Percentiles rank a stretch among this genome's conserved stretches.
phyloP scores from a whole-genome alignment of 164 flowering plant genomes.

The Vitis riparia region DNA sequence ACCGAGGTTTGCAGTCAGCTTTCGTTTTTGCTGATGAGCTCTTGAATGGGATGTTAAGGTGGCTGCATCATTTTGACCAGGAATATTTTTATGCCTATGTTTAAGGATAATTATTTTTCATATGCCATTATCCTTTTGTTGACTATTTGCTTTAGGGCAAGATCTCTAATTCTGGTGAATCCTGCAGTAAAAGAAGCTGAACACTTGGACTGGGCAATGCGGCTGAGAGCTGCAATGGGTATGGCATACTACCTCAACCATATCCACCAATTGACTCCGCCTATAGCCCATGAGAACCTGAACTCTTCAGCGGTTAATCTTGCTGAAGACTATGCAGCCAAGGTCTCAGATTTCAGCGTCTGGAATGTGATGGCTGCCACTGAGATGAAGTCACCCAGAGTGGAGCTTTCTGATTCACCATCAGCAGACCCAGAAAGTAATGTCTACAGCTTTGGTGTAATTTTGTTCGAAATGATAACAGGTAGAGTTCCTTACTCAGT shows the following conservation, averaged over 20 bases:
- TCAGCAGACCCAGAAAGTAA: slow-evolving; percentile 33
- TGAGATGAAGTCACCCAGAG: slow-evolving; percentile 22
- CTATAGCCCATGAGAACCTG: slow-evolving; percentile 46
- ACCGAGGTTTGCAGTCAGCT: no score
- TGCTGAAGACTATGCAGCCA: slow-evolving; percentile 82
- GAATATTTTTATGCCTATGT: no score
- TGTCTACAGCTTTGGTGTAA: slow-evolving; percentile 64
- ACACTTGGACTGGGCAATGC: slow-evolving; percentile 71
- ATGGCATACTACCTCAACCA: slow-evolving; percentile 77
- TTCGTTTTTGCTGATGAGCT: no score
- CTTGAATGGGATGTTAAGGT: no score
- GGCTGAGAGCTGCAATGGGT: slow-evolving; percentile 79
- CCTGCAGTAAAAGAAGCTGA: slow-evolving; percentile 56
- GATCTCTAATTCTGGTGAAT: background rate
- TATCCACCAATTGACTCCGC: slow-evolving; percentile 70
- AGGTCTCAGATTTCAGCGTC: slow-evolving; percentile 58
- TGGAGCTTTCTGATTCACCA: slow-evolving; percentile 15
- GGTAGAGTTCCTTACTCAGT: slow-evolving; percentile 55
- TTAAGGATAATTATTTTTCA: no score
- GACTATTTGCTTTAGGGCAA: no score
- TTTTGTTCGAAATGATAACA: slow-evolving; percentile 65
- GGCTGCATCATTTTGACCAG: no score
- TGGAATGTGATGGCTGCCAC: slow-evolving; percentile 34
- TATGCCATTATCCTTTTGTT: no score
- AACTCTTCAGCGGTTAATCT: slow-evolving; percentile 57